Base-by-base conservation (phyloP, 495 filamentous ascomycete species). In the Xylaria bambusicola region DNA sequence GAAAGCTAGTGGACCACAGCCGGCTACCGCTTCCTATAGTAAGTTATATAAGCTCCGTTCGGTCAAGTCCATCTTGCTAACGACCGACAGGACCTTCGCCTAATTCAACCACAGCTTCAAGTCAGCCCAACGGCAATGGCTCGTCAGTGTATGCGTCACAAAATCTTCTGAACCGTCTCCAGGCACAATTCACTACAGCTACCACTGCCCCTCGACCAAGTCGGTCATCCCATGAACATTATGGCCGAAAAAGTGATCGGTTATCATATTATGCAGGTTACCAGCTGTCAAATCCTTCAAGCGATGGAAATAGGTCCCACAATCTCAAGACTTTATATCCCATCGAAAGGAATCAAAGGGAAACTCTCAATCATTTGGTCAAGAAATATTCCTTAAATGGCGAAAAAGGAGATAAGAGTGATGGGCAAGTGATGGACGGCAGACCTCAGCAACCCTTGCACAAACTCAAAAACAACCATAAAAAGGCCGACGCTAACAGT, bases 131-230 rank as follows among this genome's bases (percentile, higher is more conserved):
- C 33, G 42, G 23, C 23, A 56, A 49, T 40, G 62, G 65, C 21
- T 66, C 74, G 46, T 70, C 73, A 73, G 70, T 73, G 75, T 78
- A 78, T 70, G 75, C 61, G 20, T 24, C 41, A 52, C 50, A 53
- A 21, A 53, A 23, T 38, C 33, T 48, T n/a, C 52, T 24, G 26
- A 10, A 21, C 24, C 33, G 44, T 24, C 35, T 18, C n/a, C 35
- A 44, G 24, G 27, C 17, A 18, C 33, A 31, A 7, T 42, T 29
- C 23, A 50, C 8, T 23, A 23, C 55, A n/a, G n/a, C n/a, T n/a
- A n/a, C n/a, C 17, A 10, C 31, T 8, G 13, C 45, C 36, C 33
- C 55, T 49, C 55, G 33, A 23, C 35, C 7, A 26, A 6, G 49
- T 18, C 20, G 36, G 7, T 38, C 42, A 38, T 56, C n/a, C n/a